Conservation (phyloP, 345 rosid genomes). For the Lumnitzera racemosa region DNA sequence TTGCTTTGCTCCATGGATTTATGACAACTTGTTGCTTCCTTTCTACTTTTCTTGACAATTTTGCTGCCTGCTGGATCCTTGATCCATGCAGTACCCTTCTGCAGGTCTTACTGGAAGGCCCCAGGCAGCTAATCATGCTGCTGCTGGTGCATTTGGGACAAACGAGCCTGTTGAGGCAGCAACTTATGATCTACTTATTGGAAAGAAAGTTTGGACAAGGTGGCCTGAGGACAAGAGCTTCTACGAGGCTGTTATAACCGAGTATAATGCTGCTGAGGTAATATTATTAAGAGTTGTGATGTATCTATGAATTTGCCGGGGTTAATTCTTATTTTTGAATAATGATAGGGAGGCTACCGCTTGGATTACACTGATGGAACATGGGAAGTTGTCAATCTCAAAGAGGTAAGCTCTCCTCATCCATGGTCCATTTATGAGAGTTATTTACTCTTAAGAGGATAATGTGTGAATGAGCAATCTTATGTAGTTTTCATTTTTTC, state of each 20-base stretch:
- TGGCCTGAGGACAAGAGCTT: conserved; percentile 97
- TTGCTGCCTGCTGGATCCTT: conserved; percentile 22
- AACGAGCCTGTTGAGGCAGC: conserved; percentile 66
- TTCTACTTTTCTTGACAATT: conserved; percentile 12
- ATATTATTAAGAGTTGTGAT: conserved; percentile 5
- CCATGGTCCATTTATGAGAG: too few species aligned
- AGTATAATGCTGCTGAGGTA: conserved; percentile 69
- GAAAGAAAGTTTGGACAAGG: conserved; percentile 93
- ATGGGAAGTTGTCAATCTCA: conserved; percentile 98
- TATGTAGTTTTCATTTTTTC: too few species aligned
- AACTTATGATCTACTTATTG: conserved; percentile 59
- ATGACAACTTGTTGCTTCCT: background rate
- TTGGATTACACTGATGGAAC: conserved; percentile 88
- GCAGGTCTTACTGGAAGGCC: conserved; percentile 61
- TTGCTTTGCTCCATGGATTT: conserved; percentile 1
- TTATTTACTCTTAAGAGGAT: too few species aligned
- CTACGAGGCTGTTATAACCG: conserved; percentile 87
- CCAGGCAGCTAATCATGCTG: conserved; percentile 38
- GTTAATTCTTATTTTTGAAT: background rate
- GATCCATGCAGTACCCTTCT: conserved; percentile 64
- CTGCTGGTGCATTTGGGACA: conserved; percentile 42
- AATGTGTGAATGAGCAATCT: too few species aligned
- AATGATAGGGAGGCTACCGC: conserved; percentile 74
- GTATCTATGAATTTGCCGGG: background rate
- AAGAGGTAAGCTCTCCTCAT: conserved; percentile 56